Base-by-base conservation (phyloP, 441 rosid genomes). In the Raphanus hybrid region DNA sequence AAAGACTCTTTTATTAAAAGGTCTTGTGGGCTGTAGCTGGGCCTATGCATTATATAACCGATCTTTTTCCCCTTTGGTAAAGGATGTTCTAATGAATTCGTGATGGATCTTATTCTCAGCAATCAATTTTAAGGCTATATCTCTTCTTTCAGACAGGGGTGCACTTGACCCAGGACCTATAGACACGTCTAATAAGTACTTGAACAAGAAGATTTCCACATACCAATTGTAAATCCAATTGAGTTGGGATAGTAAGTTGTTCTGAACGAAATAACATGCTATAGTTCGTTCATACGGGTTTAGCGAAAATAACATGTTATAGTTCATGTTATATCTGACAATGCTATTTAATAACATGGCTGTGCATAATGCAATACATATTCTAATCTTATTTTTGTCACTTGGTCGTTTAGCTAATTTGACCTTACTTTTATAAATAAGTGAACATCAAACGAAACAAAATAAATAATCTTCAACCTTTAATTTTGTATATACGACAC, bases 401-500 rank as follows among this genome's bases (percentile, higher is more conserved):
- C 63, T 58, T 59, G n/a, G 34, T 11, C 15, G 14, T 59, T 35
- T 63, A 10, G 29, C 54, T 39, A 5, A 64, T 64, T 9, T 10
- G 23, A 12, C 11, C 15, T 39, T 64, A 15, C 48, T 35, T 5
- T 41, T 39, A 39, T 18, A 65, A 14, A 66, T 23, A 23, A 45
- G 37, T 66, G 37, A 20, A 3, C 58, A 26, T 66, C 6, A 29
- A 7, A 45, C 58, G 10, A 63, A 16, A 23, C 57, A 27, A 39
- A 70, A 16, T 8, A 64, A 32, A 70, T 61, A 70, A 70, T 64
- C 0, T 15, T 18, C 0, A 70, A 76, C 60, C 66, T 27, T 55
- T 14, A 70, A 32, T 57, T 66, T 67, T 61, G 14, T 78, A 73
- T 78, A 16, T 78, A 67, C 69, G 58, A 18, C 32, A 26, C 69